Conservation (phyloP, 83 land plant genomes). For the Picea abies region DNA sequence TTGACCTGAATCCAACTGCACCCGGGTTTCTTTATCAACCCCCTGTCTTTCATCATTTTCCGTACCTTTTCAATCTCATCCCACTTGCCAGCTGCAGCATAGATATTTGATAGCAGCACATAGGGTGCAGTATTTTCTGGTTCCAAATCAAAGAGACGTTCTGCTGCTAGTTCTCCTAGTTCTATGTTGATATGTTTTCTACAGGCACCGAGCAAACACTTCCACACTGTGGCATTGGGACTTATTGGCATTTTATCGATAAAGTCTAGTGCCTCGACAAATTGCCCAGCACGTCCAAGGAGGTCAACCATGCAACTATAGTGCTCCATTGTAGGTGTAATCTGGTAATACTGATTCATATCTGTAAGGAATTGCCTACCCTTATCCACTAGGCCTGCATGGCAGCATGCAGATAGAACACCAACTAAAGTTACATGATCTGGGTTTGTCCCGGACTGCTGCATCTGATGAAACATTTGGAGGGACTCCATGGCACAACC, state of each 20-base stretch:
- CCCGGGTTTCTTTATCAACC: conserved; percentile 14
- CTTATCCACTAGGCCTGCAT: conserved; percentile 50
- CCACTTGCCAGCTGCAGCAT: conserved; percentile 21
- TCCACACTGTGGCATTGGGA: conserved; percentile 44
- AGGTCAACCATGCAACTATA: conserved; percentile 73
- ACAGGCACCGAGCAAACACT: conserved; percentile 51
- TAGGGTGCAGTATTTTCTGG: conserved; percentile 26
- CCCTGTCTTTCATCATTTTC: conserved; percentile 15
- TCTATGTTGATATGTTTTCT: conserved; percentile 8
- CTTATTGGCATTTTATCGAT: conserved; percentile 43
- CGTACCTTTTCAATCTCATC: conserved; percentile 13
- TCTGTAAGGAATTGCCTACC: conserved; percentile 34
- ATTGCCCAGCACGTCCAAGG: conserved; percentile 45
- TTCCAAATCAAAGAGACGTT: conserved; percentile 7
- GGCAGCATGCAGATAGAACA: conserved; percentile 58
- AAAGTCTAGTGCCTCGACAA: conserved; percentile 42
- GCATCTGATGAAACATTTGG: conserved; percentile 10
- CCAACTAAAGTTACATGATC: conserved; percentile 38
- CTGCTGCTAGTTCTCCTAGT: conserved; percentile 20
- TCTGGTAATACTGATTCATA: conserved; percentile 33
- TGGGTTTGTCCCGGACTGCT: neutral
- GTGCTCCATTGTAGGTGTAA: conserved; percentile 47
- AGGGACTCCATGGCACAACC: neutral
- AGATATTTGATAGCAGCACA: conserved; percentile 25
- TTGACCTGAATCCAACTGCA: conserved; percentile 30